These are phyloP conservation scores for Persicaria maculosa DNA, from an alignment of 148 eudicot species.

Conservation along the genomic window DNA sequence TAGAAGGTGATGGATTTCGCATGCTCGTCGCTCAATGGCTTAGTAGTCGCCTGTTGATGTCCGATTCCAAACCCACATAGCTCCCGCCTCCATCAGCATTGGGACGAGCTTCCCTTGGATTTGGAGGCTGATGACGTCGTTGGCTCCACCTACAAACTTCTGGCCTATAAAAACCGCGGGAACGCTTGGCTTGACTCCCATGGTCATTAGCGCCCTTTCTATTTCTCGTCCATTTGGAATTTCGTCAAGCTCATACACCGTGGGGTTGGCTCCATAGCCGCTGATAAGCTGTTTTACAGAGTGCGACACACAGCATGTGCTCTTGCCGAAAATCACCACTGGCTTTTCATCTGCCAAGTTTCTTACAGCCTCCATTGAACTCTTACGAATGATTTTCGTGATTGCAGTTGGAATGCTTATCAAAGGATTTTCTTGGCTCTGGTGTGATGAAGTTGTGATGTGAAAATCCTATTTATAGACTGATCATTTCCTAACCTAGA, in stretches of 20 bases:
- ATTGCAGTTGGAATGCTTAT: neutral
- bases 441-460: slow-evolving; percentile 1
- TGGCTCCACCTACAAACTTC: slow-evolving; percentile 42
- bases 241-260: slow-evolving; percentile 42
- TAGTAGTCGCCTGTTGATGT: neutral
- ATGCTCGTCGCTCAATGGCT: neutral
- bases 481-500: neutral
- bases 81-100: slow-evolving; percentile 35
- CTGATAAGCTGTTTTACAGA: slow-evolving; percentile 30
- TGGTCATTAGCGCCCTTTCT: slow-evolving; percentile 8
- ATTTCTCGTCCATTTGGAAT: slow-evolving; percentile 15
- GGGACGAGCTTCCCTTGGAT: slow-evolving; percentile 36
- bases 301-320: slow-evolving; percentile 39
- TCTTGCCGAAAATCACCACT: slow-evolving; percentile 54
- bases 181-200: slow-evolving; percentile 29
- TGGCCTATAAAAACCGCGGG: slow-evolving; percentile 49
- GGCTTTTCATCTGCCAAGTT: slow-evolving; percentile 17
- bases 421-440: neutral
- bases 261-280: slow-evolving; percentile 41
- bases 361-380: slow-evolving; percentile 1
- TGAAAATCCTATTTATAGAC: neutral
- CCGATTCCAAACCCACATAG: slow-evolving; percentile 36
- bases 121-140: slow-evolving; percentile 51
- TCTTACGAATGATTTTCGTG: neutral
- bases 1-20: neutral